Conservation (phyloP, 441 rosid species). For the Brassica balearica region DNA sequence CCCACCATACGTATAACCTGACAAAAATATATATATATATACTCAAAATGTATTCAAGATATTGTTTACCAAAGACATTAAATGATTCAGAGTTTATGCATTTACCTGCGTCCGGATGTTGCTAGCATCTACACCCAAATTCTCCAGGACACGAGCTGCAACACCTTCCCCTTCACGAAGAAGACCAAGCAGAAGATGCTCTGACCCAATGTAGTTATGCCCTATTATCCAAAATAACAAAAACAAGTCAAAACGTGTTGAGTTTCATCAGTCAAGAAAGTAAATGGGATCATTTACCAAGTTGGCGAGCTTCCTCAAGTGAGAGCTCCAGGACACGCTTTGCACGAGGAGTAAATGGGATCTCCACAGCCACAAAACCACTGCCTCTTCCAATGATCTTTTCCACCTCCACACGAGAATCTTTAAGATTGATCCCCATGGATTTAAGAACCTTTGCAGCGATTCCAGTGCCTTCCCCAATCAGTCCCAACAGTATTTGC, state of each 20-base stretch:
- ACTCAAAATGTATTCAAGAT: background rate
- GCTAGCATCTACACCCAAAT: constrained; percentile 92
- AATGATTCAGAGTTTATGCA: background rate
- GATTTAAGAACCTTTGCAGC: constrained; percentile 98
- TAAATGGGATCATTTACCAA: constrained; percentile 54
- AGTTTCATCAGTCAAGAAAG: background rate
- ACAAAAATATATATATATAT: background rate
- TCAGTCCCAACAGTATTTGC: constrained; percentile 89
- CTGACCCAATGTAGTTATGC: constrained; percentile 97
- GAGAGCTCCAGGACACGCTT: constrained; percentile 95
- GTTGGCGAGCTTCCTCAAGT: constrained; percentile 94
- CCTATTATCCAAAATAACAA: constrained; percentile 54
- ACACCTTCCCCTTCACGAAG: constrained; percentile 99
- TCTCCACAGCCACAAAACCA: constrained; percentile 96
- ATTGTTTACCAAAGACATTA: too few relatives aligned
- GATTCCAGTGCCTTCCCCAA: constrained; percentile 99
- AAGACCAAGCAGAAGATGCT: constrained; percentile 95
- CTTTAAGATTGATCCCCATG: constrained; percentile 97
- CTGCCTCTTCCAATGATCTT: constrained; percentile 98
- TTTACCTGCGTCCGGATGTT: constrained; percentile 93
- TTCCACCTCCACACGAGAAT: constrained; percentile 95
- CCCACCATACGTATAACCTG: constrained; percentile 99
- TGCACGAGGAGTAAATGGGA: constrained; percentile 99
- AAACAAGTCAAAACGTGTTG: background rate
- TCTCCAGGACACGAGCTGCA: constrained; percentile 99